Conservation (phyloP, 2,329 filamentous ascomycete species). For the Rutstroemia sp. region DNA sequence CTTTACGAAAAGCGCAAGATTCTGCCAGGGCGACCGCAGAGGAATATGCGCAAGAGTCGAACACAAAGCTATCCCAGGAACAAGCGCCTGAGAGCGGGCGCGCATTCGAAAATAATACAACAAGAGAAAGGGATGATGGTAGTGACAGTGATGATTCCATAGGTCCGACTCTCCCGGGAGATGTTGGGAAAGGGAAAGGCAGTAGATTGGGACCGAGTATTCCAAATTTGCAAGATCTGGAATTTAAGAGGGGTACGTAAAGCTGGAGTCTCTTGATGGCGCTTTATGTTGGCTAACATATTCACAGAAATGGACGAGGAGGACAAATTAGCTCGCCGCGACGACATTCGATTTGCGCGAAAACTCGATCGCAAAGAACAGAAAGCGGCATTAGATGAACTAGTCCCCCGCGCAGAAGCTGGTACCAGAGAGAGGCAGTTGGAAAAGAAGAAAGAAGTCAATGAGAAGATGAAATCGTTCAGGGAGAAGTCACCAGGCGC, state of each 20-base stretch:
- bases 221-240: conserved; percentile 67
- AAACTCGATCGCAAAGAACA: conserved; percentile 58
- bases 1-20: conserved; percentile 29
- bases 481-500: conserved; percentile 57
- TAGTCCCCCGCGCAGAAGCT: conserved; percentile 74
- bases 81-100: conserved; percentile 2
- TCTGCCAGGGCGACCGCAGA: conserved; percentile 8
- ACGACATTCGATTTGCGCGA: conserved; percentile 53
- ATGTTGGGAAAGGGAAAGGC: conserved; percentile 22
- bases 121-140: conserved; percentile 7
- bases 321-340: conserved; percentile 37
- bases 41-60: conserved; percentile 9
- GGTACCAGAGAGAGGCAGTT: conserved; percentile 77
- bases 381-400: conserved; percentile 69
- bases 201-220: conserved; percentile 48
- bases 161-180: conserved; percentile 40
- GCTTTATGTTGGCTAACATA: conserved; percentile 4
- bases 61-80: conserved; percentile 7
- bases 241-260: conserved; percentile 44
- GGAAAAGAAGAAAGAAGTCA: conserved; percentile 73
- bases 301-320: conserved; percentile 34
- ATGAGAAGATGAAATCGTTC: conserved; percentile 68
- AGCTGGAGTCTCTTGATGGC: background rate
- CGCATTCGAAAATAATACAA: background rate
- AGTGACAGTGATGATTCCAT: conserved; percentile 32